These are phyloP conservation scores for Canna indica DNA, from an alignment of 176 grass and related monocot species.

Conservation along the genomic window DNA sequence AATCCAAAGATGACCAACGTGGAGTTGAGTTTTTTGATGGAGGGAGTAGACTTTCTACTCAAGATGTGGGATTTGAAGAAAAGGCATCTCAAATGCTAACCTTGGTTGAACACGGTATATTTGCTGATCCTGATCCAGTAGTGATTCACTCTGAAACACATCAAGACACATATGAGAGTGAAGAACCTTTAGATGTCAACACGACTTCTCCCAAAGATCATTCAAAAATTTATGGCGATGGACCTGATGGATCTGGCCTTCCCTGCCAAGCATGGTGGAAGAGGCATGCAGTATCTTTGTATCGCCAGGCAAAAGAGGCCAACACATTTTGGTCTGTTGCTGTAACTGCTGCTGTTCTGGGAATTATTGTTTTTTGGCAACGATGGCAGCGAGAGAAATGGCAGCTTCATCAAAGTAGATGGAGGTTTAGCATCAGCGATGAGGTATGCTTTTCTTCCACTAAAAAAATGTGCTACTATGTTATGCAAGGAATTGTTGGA, in stretches of 20 bases:
- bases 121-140: constrained; percentile 19
- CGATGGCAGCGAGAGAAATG: constrained; percentile 78
- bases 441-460: constrained; percentile 32
- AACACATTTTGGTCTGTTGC: constrained; percentile 77
- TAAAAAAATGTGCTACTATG: neutral
- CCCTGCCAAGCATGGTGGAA: constrained; percentile 47
- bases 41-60: constrained; percentile 19
- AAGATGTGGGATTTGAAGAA: constrained; percentile 25
- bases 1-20: constrained; percentile 22
- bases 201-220: neutral
- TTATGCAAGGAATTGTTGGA: neutral
- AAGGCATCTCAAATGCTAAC: constrained; percentile 10
- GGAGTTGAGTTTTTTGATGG: constrained; percentile 35
- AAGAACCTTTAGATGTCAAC: constrained; percentile 23
- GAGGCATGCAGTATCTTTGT: constrained; percentile 56
- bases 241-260: constrained; percentile 6
- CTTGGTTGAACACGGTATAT: constrained; percentile 6
- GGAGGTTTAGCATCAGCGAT: constrained; percentile 30
- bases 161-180: constrained; percentile 9
- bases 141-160: constrained; percentile 3
- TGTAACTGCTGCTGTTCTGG: constrained; percentile 64
- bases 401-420: constrained; percentile 42
- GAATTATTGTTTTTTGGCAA: constrained; percentile 68
- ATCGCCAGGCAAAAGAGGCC: constrained; percentile 63
- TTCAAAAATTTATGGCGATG: constrained; percentile 4